These are phyloP conservation scores for Andrographis paniculata DNA, from an alignment of 305 asterid species.

Conservation along the genomic window DNA sequence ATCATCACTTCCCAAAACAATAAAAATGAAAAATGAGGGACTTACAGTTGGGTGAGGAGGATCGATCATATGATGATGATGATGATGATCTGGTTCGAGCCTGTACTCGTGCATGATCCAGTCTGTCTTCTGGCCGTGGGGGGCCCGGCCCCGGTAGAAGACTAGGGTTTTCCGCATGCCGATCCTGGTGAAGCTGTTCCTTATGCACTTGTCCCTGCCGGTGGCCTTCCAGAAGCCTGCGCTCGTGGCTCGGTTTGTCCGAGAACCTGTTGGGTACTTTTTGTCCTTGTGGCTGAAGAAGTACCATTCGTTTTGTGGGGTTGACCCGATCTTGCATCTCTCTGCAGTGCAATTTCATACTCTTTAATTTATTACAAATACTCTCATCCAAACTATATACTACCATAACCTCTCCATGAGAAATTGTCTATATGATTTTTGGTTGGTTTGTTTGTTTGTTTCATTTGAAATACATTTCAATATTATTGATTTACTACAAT, in stretches of 20 bases:
- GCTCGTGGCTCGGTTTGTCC: constrained; percentile 68
- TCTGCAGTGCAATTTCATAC: constrained; percentile 22
- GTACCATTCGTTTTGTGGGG: constrained; percentile 83
- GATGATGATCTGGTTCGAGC: constrained; percentile 31
- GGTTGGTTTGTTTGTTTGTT: no score
- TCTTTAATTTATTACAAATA: not conserved
- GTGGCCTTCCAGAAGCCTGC: constrained; percentile 94
- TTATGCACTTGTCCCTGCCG: constrained; percentile 73
- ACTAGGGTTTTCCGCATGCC: constrained; percentile 85
- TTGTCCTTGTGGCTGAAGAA: constrained; percentile 87
- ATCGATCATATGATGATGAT: constrained; percentile 8
- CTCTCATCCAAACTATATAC: no score
- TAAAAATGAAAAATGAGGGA: no score
- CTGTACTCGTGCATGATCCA: constrained; percentile 90
- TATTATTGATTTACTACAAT: no score
- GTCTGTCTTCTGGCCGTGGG: constrained; percentile 77
- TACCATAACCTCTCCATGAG: no score
- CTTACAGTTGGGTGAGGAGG: not conserved
- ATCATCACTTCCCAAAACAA: no score
- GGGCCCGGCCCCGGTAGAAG: constrained; percentile 82
- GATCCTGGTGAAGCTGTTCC: constrained; percentile 54
- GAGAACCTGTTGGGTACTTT: constrained; percentile 72
- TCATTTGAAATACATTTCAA: no score
- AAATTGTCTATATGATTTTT: no score
- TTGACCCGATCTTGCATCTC: constrained; percentile 72